Evolutionary conservation across 768 basidiomycete species (phyloP).

Genomic region (Tylopilus balloui): DNA sequence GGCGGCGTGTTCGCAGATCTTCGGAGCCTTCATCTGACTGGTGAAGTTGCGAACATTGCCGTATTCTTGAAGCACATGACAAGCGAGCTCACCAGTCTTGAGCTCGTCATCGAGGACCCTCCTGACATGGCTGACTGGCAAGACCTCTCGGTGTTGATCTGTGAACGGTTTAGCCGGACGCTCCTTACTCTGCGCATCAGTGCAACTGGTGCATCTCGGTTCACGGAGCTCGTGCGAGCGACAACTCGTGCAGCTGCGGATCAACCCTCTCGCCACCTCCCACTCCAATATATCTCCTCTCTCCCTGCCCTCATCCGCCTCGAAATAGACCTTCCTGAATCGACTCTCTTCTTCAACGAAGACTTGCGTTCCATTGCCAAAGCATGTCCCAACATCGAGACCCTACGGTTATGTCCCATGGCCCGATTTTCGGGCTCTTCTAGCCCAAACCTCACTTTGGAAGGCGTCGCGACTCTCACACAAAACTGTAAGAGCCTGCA

Average conservation of each 20-base stretch:
- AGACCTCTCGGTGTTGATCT: slow-evolving; percentile 59
- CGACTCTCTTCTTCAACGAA: slow-evolving; percentile 55
- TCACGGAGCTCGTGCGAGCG: slow-evolving; percentile 76
- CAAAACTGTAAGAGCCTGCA: slow-evolving; percentile 57
- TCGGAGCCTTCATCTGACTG: slow-evolving; percentile 60
- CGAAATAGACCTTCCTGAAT: slow-evolving; percentile 77
- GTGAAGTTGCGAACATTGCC: slow-evolving; percentile 64
- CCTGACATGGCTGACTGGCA: slow-evolving; percentile 73
- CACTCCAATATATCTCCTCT: slow-evolving; percentile 52
- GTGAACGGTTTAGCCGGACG: slow-evolving; percentile 55
- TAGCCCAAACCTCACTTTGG: slow-evolving; percentile 57
- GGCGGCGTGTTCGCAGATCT: slow-evolving; percentile 56
- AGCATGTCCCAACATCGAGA: slow-evolving; percentile 65
- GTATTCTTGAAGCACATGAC: slow-evolving; percentile 69
- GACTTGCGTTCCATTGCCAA: slow-evolving; percentile 57
- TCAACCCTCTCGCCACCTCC: slow-evolving; percentile 53
- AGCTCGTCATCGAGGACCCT: slow-evolving; percentile 76
- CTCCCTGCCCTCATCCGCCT: slow-evolving; percentile 57
- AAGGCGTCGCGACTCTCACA: slow-evolving; percentile 57
- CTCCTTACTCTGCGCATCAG: slow-evolving; percentile 58
- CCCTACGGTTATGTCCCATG: slow-evolving; percentile 61
- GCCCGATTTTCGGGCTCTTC: slow-evolving; percentile 56
- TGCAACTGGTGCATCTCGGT: slow-evolving; percentile 69
- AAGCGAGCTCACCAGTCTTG: slow-evolving; percentile 60
- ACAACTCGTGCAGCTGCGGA: slow-evolving; percentile 56